Conservation (phyloP, 1,139 yeast genomes). For the Spathaspora sp. region DNA sequence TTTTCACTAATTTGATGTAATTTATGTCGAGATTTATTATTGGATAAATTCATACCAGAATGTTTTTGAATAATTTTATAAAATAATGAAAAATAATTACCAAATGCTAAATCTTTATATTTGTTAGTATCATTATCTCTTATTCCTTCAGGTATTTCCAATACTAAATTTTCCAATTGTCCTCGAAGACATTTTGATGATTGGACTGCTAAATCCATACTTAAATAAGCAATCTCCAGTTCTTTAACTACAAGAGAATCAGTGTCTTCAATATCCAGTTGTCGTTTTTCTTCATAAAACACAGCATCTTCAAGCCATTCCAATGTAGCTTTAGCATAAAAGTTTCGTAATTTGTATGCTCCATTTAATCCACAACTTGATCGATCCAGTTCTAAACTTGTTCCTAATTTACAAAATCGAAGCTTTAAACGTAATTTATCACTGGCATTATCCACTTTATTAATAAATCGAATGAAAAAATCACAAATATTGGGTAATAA, state of each 20-base stretch:
- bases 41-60: constrained; percentile 27
- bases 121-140: constrained; percentile 55
- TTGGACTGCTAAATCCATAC: constrained; percentile 66
- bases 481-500: constrained; percentile 33
- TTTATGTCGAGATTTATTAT: constrained; percentile 47
- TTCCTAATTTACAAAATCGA: constrained; percentile 56
- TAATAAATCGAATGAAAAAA: constrained; percentile 31
- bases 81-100: constrained; percentile 69
- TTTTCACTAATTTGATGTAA: constrained; percentile 58
- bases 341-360: constrained; percentile 58
- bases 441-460: constrained; percentile 31
- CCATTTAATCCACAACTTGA: constrained; percentile 48
- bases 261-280: constrained; percentile 7
- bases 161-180: constrained; percentile 52
- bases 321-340: constrained; percentile 55
- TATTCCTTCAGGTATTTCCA: constrained; percentile 64
- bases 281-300: constrained; percentile 25
- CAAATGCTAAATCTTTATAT: constrained; percentile 65
- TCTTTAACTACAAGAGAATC: constrained; percentile 14
- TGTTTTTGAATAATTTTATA: constrained; percentile 69
- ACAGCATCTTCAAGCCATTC: constrained; percentile 70
- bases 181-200: constrained; percentile 58
- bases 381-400: constrained; percentile 46
- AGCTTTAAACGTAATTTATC: constrained; percentile 53
- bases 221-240: constrained; percentile 52